A percentile compares a stretch with the other conserved stretches of the same genome.
Evolutionary conservation across 208 protist species (phyloP).

Genomic region (Leishmania major): DNA sequence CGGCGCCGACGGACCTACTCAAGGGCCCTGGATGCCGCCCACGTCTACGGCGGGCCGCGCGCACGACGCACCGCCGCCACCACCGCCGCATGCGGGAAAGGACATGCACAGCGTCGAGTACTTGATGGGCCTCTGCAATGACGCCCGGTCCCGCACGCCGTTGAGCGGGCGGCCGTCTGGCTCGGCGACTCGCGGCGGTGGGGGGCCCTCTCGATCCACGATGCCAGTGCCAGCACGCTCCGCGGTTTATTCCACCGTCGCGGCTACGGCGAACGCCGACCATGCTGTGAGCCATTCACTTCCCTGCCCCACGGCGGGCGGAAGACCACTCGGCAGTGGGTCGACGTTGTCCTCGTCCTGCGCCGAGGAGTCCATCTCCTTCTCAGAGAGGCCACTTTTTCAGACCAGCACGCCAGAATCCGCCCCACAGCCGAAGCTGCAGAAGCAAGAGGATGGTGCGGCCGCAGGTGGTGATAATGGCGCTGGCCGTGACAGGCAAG

Average conservation of each 20-base stretch:
- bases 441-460: background rate
- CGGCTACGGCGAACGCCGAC: background rate
- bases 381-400: slow-evolving; percentile 30
- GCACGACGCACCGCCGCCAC: slow-evolving; percentile 1
- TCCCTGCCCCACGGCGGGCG: background rate
- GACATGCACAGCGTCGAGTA: slow-evolving; percentile 56
- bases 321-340: background rate
- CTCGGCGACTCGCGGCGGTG: background rate
- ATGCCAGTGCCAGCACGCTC: background rate
- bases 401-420: background rate
- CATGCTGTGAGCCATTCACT: background rate
- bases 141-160: slow-evolving; percentile 52
- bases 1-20: slow-evolving; percentile 21
- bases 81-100: background rate
- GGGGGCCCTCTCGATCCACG: background rate
- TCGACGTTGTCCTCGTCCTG: slow-evolving; percentile 11
- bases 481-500: slow-evolving; percentile 6
- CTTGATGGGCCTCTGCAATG: slow-evolving; percentile 70
- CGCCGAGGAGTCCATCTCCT: slow-evolving; percentile 23
- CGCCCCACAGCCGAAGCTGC: background rate
- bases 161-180: slow-evolving; percentile 24
- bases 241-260: background rate
- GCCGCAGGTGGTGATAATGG: slow-evolving; percentile 1
- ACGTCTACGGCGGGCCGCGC: background rate
- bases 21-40: background rate